Conservation (phyloP, 1,284 basidiomycete genomes). For the Leccinum huronense region DNA sequence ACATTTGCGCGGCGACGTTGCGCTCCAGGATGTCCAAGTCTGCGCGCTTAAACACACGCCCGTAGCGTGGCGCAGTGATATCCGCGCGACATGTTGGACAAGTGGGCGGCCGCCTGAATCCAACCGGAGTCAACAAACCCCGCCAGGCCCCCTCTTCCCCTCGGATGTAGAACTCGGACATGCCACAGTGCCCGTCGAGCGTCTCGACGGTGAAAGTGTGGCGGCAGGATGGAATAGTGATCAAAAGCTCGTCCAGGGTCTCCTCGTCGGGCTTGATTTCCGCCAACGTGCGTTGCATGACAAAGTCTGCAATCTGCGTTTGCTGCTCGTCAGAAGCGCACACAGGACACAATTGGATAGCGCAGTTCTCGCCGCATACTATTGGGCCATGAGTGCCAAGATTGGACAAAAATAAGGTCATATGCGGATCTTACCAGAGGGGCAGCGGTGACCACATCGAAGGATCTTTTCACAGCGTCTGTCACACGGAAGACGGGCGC, state of each 20-base stretch:
- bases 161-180: slow-evolving; percentile 52
- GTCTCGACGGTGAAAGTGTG: slow-evolving; percentile 74
- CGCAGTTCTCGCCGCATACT: slow-evolving; percentile 73
- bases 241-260: slow-evolving; percentile 51
- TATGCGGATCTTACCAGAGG: slow-evolving; percentile 51
- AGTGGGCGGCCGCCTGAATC: slow-evolving; percentile 46
- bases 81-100: slow-evolving; percentile 57
- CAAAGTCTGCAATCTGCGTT: slow-evolving; percentile 53
- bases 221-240: slow-evolving; percentile 59
- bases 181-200: slow-evolving; percentile 57
- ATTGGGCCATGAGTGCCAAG: slow-evolving; percentile 6
- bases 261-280: slow-evolving; percentile 48
- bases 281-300: slow-evolving; percentile 50
- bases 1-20: slow-evolving; percentile 57
- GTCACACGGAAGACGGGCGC: slow-evolving; percentile 67
- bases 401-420: neutral
- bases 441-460: slow-evolving; percentile 62
- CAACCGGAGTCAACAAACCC: slow-evolving; percentile 42
- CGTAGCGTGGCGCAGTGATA: slow-evolving; percentile 55
- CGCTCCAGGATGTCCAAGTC: slow-evolving; percentile 61
- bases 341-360: slow-evolving; percentile 50
- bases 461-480: slow-evolving; percentile 48
- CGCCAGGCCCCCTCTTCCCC: slow-evolving; percentile 41
- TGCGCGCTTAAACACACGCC: slow-evolving; percentile 60
- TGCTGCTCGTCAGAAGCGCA: slow-evolving; percentile 47